Conservation (phyloP, 2,329 filamentous ascomycete species). For the Pestalotiopsis sp. region DNA sequence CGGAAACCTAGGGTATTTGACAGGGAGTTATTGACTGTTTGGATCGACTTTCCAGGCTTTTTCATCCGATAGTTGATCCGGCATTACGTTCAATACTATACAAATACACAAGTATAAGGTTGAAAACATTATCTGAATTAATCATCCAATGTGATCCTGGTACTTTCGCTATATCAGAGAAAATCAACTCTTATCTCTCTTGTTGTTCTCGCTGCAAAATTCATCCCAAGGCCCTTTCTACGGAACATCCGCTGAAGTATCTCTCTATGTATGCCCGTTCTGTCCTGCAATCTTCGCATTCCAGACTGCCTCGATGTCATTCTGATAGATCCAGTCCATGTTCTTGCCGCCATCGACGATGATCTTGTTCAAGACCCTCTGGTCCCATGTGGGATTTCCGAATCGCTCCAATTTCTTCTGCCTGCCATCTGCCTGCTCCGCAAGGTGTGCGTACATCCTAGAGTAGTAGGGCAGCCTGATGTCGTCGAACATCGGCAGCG, state of each 20-base stretch:
- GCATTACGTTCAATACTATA: too few species aligned
- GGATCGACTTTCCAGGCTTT: too few species aligned
- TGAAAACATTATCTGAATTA: too few species aligned
- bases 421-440: conserved; percentile 16
- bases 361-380: conserved; percentile 23
- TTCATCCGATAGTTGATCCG: too few species aligned
- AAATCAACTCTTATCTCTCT: neutral
- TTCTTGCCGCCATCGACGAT: conserved; percentile 23
- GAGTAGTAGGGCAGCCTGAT: conserved; percentile 30
- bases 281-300: conserved; percentile 9
- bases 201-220: neutral
- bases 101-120: too few species aligned
- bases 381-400: conserved; percentile 20
- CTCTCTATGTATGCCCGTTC: neutral
- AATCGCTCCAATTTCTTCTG: conserved; percentile 16
- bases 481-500: conserved; percentile 25
- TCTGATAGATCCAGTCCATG: conserved; percentile 26
- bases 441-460: conserved; percentile 27
- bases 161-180: too few species aligned
- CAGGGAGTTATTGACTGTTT: too few species aligned
- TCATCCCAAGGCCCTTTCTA: neutral
- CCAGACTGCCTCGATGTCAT: conserved; percentile 24
- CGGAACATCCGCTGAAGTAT: neutral
- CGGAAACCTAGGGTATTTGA: neutral
- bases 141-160: too few species aligned